These are phyloP conservation scores for Rhodofomes roseus DNA, from an alignment of 1,284 basidiomycete genomes.

Conservation along the genomic window DNA sequence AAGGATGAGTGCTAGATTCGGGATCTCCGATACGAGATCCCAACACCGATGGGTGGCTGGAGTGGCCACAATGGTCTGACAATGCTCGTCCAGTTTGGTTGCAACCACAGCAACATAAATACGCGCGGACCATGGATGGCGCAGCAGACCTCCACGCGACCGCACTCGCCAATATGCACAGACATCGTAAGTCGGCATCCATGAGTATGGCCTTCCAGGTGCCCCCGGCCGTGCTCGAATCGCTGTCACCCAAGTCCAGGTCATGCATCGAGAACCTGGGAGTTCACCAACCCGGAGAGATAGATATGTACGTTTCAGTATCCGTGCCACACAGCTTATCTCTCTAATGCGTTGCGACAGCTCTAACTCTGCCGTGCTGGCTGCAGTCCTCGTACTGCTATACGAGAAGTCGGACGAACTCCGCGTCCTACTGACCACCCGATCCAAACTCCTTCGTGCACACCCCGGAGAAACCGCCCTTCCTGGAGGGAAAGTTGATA, in stretches of 20 bases:
- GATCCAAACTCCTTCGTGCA: constrained; percentile 71
- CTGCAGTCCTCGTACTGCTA: constrained; percentile 76
- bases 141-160: background rate
- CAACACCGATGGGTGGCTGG: background rate
- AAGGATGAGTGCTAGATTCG: background rate
- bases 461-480: constrained; percentile 81
- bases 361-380: constrained; percentile 48
- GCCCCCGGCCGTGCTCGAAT: constrained; percentile 8
- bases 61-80: background rate
- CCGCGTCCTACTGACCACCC: constrained; percentile 79
- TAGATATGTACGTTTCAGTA: constrained; percentile 48
- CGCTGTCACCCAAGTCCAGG: constrained; percentile 18
- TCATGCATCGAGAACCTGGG: constrained; percentile 36
- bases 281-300: constrained; percentile 33
- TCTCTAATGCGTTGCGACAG: constrained; percentile 28
- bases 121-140: background rate
- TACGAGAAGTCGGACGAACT: constrained; percentile 66
- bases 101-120: background rate
- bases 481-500: constrained; percentile 80
- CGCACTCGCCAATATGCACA: background rate
- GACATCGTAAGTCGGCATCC: background rate
- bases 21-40: background rate
- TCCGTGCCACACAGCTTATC: background rate
- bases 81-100: background rate
- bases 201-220: constrained; percentile 12